These are phyloP conservation scores for Spiromastix sp. DNA, from an alignment of 2,329 filamentous ascomycete genomes.

Conservation along the genomic window DNA sequence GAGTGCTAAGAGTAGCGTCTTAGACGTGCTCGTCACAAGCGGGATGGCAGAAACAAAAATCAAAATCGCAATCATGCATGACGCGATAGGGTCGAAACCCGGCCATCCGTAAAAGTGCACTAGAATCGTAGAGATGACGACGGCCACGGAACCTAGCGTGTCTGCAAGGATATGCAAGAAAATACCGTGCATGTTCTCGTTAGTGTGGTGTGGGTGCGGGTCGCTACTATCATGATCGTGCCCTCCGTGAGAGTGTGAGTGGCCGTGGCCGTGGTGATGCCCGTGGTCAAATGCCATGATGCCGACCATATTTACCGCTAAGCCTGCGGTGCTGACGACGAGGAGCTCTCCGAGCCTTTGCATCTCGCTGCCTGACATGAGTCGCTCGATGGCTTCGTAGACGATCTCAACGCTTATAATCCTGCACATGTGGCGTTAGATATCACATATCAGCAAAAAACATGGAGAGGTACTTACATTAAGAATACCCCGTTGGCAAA, in stretches of 20 bases:
- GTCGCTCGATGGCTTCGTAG: slow-evolving; percentile 81
- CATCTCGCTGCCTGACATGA: slow-evolving; percentile 74
- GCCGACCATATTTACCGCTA: slow-evolving; percentile 84
- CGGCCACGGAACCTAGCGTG: slow-evolving; percentile 84
- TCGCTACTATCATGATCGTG: slow-evolving; percentile 28
- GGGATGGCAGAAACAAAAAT: slow-evolving; percentile 91
- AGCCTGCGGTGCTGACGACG: slow-evolving; percentile 73
- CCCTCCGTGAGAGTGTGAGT: slow-evolving; percentile 37
- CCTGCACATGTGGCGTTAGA: slow-evolving; percentile 36
- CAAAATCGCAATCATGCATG: slow-evolving; percentile 82
- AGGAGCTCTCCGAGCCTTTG: slow-evolving; percentile 78
- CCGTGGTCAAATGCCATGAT: slow-evolving; percentile 73
- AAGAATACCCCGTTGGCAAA: slow-evolving; percentile 95
- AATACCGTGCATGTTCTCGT: slow-evolving; percentile 97
- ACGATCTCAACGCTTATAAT: slow-evolving; percentile 93
- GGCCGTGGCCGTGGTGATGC: slow-evolving; percentile 44
- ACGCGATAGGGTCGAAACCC: slow-evolving; percentile 89
- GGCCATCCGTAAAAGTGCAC: slow-evolving; percentile 84
- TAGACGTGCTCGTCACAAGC: slow-evolving; percentile 74
- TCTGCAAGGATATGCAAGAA: slow-evolving; percentile 93
- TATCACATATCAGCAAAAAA: too few relatives aligned
- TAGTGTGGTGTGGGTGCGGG: slow-evolving; percentile 51
- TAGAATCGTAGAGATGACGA: slow-evolving; percentile 81
- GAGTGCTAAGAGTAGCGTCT: slow-evolving; percentile 71
- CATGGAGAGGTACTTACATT: slow-evolving; percentile 55